Conservation (phyloP, 2,329 filamentous ascomycete genomes). For the Calycina marina region DNA sequence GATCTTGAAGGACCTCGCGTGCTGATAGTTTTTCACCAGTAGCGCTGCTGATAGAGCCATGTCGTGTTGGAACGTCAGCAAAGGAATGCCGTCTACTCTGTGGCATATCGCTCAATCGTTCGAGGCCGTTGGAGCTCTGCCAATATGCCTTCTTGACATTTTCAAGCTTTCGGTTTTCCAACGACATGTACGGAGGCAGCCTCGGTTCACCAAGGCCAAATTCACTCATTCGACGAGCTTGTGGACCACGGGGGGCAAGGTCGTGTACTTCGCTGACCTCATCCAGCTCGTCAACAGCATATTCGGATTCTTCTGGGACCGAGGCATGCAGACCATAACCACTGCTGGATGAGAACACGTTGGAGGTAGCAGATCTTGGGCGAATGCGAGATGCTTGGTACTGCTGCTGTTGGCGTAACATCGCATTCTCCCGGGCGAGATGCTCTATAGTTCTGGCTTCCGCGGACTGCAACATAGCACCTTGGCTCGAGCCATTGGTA, state of each 20-base stretch:
- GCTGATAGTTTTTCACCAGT: conserved; percentile 33
- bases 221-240: conserved; percentile 25
- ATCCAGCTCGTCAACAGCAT: conserved; percentile 58
- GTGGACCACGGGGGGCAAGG: conserved; percentile 16
- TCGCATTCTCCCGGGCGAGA: conserved; percentile 46
- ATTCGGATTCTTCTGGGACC: conserved; percentile 52
- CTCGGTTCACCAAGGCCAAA: conserved; percentile 20
- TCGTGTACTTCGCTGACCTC: conserved; percentile 37
- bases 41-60: conserved; percentile 47
- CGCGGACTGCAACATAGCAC: conserved; percentile 34
- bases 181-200: conserved; percentile 24
- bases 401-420: conserved; percentile 43
- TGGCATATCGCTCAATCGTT: conserved; percentile 43
- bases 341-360: conserved; percentile 36
- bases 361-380: conserved; percentile 41
- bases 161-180: conserved; percentile 48
- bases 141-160: conserved; percentile 54
- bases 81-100: conserved; percentile 73
- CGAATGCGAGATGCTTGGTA: conserved; percentile 40
- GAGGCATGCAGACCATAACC: conserved; percentile 44
- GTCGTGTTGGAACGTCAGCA: conserved; percentile 50
- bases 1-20: conserved; percentile 21
- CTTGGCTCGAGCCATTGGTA: conserved; percentile 36
- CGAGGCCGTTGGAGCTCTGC: conserved; percentile 58
- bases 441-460: conserved; percentile 50